Conservation (phyloP, 2,329 filamentous ascomycete species). For the Penicillium hesseltinei region DNA sequence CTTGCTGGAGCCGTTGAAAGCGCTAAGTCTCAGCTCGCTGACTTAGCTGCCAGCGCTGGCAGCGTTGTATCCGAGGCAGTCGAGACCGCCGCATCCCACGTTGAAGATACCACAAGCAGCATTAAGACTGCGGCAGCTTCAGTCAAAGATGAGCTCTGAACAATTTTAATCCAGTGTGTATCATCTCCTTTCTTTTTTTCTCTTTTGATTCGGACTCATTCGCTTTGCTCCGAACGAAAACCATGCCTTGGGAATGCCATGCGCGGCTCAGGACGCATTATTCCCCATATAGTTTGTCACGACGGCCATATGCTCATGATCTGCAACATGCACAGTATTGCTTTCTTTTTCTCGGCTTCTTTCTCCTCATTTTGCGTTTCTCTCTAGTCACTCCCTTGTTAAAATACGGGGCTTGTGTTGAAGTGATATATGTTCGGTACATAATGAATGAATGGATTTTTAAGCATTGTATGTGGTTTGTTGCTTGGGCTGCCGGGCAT, state of each 20-base stretch:
- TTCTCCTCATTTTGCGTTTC: constrained; percentile 3
- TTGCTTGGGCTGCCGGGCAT: neutral
- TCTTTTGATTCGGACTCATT: constrained; percentile 6
- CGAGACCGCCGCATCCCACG: constrained; percentile 41
- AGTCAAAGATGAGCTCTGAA: constrained; percentile 27
- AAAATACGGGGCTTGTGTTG: constrained; percentile 3
- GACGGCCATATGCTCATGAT: constrained; percentile 26
- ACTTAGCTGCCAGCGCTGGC: constrained; percentile 32
- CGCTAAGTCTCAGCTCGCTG: constrained; percentile 34
- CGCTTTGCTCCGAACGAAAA: constrained; percentile 2
- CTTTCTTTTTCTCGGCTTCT: constrained; percentile 19
- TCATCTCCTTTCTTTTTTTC: constrained; percentile 10
- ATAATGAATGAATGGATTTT: constrained; percentile 13
- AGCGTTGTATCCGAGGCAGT: constrained; percentile 36
- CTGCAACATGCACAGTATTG: constrained; percentile 25
- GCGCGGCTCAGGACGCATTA: constrained; percentile 25
- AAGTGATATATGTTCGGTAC: constrained; percentile 15
- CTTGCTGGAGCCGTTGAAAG: constrained; percentile 36
- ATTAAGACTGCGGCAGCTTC: constrained; percentile 47
- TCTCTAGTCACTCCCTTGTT: constrained; percentile 5
- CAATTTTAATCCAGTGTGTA: neutral
- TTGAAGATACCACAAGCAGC: constrained; percentile 46
- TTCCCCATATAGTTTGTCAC: constrained; percentile 38
- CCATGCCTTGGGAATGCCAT: constrained; percentile 14
- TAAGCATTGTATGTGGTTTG: neutral